Evolutionary conservation across 106 monocot species (phyloP), one percentile per base, ranked within the genome.

Genomic region (Cymbidium sinense): DNA sequence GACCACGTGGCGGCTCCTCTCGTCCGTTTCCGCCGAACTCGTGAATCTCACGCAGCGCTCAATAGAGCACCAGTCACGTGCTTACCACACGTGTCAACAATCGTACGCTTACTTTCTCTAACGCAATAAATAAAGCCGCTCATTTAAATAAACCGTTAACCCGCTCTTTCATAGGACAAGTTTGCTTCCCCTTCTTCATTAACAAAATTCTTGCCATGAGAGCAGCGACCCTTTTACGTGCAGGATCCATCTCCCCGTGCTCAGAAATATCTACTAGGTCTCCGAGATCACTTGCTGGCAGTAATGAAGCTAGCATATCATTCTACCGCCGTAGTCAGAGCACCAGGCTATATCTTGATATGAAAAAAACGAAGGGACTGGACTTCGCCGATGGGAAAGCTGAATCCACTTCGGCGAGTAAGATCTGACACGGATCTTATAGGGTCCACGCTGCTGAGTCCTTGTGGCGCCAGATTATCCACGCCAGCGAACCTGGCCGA

Each of bases 341-440:
- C 43, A 5, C 28, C 10, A 23, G 43, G 74, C 25, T 74, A 6
- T 39, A 25, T 25, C 19, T 44, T 1, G 44, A 43, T 39, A 9
- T 43, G 43, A 74, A n/a, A 0, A 7, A 28, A 43, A 41, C n/a
- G 2, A 27, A 39, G 9, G 43, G 44, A 43, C 3, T 25, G 9
- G 23, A 25, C 43, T 5, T 44, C 43, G 6, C 43, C 43, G 74
- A 17, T 23, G 3, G 11, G 11, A 25, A 44, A 39, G n/a, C 27
- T 52, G 15, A 34, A 36, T 27, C 61, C 18, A 11, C 80, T 64
- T 21, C 80, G 65, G 67, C 31, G 52, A 10, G 77, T 77, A 5
- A 65, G 77, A 52, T 76, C 82, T 17, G 82, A 82, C 29, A 29
- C 69, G 0, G 34, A 82, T 71, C 52, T 82, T 28, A 33, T 39